Conservation (phyloP, 2,329 filamentous ascomycete genomes). For the Akanthomyces lecanii region DNA sequence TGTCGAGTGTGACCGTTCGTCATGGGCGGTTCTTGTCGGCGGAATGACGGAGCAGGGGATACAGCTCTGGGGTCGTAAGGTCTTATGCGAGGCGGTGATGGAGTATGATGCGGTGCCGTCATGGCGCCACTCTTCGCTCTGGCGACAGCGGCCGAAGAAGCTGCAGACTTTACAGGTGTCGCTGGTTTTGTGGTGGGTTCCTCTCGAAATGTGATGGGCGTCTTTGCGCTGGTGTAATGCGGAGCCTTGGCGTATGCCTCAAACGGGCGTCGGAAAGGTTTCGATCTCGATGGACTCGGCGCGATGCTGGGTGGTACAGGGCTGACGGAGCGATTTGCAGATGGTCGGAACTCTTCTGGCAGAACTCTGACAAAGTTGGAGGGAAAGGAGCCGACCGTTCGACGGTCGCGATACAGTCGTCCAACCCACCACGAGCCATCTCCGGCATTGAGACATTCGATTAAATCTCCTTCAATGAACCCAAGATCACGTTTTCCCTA, state of each 20-base stretch:
- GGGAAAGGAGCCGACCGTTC: conserved; percentile 88
- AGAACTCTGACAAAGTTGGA: conserved; percentile 96
- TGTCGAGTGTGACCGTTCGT: conserved; percentile 25
- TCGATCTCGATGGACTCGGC: conserved; percentile 56
- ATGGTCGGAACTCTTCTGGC: conserved; percentile 75
- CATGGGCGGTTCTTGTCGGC: conserved; percentile 33
- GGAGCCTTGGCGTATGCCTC: conserved; percentile 64
- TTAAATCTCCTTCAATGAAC: conserved; percentile 95
- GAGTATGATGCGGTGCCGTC: conserved; percentile 11
- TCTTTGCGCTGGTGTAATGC: conserved; percentile 60
- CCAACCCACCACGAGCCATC: conserved; percentile 99
- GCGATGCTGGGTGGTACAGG: conserved; percentile 55
- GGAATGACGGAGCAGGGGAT: conserved; percentile 25
- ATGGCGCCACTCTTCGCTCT: conserved; percentile 11
- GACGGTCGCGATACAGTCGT: conserved; percentile 79
- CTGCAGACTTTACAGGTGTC: neutral
- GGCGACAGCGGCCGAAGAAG: neutral
- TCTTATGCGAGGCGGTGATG: conserved; percentile 23
- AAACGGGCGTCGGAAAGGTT: conserved; percentile 62
- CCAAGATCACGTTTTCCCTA: conserved; percentile 88
- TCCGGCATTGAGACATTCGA: conserved; percentile 95
- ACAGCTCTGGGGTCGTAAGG: conserved; percentile 31
- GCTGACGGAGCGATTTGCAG: conserved; percentile 55
- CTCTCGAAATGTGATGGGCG: conserved; percentile 53
- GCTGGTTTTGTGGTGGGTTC: conserved; percentile 24